Conservation (phyloP, 148 eudicot genomes). For the Chenopodium formosanum region DNA sequence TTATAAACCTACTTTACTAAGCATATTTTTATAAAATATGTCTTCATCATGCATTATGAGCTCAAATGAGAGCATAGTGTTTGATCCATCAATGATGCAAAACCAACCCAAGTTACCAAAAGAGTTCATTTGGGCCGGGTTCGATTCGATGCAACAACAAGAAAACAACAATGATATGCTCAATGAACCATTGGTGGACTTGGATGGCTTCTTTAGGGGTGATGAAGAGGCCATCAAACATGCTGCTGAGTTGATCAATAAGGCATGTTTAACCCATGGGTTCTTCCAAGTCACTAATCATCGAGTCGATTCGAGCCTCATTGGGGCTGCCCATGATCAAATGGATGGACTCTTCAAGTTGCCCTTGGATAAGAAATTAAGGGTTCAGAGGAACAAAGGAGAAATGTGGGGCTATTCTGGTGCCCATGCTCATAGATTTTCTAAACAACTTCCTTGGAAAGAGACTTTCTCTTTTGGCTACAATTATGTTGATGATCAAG, state of each 20-base stretch:
- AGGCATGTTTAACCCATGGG: constrained; percentile 43
- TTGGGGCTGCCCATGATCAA: constrained; percentile 30
- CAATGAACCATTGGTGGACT: constrained; percentile 40
- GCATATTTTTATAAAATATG: neutral
- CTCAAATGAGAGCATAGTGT: constrained; percentile 22
- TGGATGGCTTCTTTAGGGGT: constrained; percentile 33
- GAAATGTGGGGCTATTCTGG: constrained; percentile 45
- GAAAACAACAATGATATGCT: constrained; percentile 19
- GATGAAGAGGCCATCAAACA: constrained; percentile 28
- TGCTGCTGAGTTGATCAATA: constrained; percentile 25
- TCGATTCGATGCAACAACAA: constrained; percentile 1
- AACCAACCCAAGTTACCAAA: constrained; percentile 33
- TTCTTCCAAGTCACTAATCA: constrained; percentile 48
- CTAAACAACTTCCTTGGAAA: constrained; percentile 39
- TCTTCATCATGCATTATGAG: constrained; percentile 27
- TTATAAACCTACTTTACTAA: neutral
- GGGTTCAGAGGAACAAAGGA: constrained; percentile 33
- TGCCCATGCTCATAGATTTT: constrained; percentile 43
- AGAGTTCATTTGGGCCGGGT: constrained; percentile 34
- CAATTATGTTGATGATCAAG: constrained; percentile 7
- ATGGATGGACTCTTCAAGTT: constrained; percentile 31
- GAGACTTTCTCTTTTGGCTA: constrained; percentile 42
- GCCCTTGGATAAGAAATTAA: constrained; percentile 29
- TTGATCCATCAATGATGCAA: constrained; percentile 28
- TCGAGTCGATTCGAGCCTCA: constrained; percentile 28